Base-by-base conservation (phyloP, 441 rosid species). In the Pelargonium fulgidum region DNA sequence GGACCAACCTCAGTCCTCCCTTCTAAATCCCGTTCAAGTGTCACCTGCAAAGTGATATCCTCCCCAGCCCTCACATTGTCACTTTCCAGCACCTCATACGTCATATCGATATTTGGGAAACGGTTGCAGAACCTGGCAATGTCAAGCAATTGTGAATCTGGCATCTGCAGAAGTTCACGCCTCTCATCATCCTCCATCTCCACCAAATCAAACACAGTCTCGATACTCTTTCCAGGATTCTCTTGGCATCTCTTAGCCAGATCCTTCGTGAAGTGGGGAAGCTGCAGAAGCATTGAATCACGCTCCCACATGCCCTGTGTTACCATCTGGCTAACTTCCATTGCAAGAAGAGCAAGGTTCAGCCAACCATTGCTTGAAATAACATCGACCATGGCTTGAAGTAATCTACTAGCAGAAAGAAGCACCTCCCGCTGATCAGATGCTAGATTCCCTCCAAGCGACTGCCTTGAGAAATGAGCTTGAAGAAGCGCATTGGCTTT, bases 251-350 rank as follows among this genome's bases (percentile, higher is more conserved):
- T 86, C 86, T 77, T 92, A 41, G 96, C 97, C 61, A 90, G 69
- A 4, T 94, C 97, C 76, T 89, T 85, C 11, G 91, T 85, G 79
- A 90, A 90, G 76, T 92, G 89, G 2, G 98, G 98, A 68, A 92
- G 94, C 86, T 94, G 99, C 54, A 90, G 79, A 75, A 94, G 98
- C 89, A 94, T 84, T 10, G 98, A 86, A 77, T 94, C 99, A 16
- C 91, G 89, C 84, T 92, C 96, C 99, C 98, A 94, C 85, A 92
- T 86, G 75, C 94, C 97, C 72, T 94, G 99, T 4, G 96, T 87
- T 81, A 90, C 92, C 98, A 94, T 94, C 76, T 94, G 98, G 85
- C 97, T 89, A 66, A 86, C 86, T 81, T 92, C 98, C 96, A 94
- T 94, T 0, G 98, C 94, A 72, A 92, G 80, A 68, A 94, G 87